phyloP scores from a whole-genome alignment of 495 filamentous ascomycete species.

The Talaromyces liani region DNA sequence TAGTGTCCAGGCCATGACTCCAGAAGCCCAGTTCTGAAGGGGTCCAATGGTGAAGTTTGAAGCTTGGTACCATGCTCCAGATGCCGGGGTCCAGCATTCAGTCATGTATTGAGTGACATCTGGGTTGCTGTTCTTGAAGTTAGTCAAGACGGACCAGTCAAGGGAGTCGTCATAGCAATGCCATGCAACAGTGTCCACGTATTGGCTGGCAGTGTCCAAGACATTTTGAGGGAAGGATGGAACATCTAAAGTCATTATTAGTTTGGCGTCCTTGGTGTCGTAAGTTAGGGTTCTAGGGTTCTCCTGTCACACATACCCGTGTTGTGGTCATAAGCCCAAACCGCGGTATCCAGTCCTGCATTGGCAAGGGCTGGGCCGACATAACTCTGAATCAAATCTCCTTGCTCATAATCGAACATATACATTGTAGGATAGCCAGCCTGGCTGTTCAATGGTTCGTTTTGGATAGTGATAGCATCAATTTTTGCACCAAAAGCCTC shows the following conservation, averaged over 20 bases:
- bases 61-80: constrained; percentile 40
- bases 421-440: constrained; percentile 48
- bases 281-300: too few species aligned
- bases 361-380: constrained; percentile 38
- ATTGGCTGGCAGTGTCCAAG: constrained; percentile 30
- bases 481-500: constrained; percentile 32
- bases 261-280: neutral
- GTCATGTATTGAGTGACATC: constrained; percentile 48
- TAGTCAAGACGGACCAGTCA: constrained; percentile 42
- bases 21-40: constrained; percentile 49
- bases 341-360: constrained; percentile 33
- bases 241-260: constrained; percentile 16
- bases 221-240: constrained; percentile 43
- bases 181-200: constrained; percentile 44
- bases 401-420: constrained; percentile 40
- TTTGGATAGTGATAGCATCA: constrained; percentile 51
- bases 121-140: constrained; percentile 41
- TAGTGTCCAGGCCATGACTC: constrained; percentile 46
- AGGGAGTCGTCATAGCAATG: constrained; percentile 44
- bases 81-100: constrained; percentile 46
- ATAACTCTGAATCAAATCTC: constrained; percentile 38
- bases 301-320: constrained; percentile 26
- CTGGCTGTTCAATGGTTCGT: constrained; percentile 49
- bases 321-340: constrained; percentile 54
- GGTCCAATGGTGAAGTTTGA: constrained; percentile 48